Conservation (phyloP, 345 rosid species). For the Corchorus capsularis region DNA sequence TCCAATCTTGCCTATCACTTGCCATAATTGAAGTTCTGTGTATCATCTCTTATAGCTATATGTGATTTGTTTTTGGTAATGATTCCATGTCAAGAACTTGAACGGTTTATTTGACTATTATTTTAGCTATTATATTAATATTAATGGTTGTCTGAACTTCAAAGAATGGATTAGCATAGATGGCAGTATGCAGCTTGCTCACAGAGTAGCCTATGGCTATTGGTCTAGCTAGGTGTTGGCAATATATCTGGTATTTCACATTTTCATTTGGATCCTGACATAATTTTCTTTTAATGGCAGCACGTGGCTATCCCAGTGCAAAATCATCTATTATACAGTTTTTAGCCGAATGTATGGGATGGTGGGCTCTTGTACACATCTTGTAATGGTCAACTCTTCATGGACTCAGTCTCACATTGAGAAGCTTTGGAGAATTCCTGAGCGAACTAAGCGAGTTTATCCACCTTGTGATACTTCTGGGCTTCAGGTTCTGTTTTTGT, state of each 20-base stretch:
- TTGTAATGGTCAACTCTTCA: slow-evolving; percentile 95
- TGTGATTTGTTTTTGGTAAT: not conserved
- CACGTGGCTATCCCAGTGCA: slow-evolving; percentile 73
- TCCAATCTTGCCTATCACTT: not conserved
- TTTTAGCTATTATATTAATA: not conserved
- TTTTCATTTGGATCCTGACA: slow-evolving; percentile 14
- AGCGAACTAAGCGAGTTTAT: slow-evolving; percentile 69
- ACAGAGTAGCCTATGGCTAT: not conserved
- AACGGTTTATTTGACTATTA: not conserved
- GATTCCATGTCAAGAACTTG: not conserved
- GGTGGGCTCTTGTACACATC: slow-evolving; percentile 83
- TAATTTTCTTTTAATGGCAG: slow-evolving; percentile 42
- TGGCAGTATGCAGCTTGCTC: slow-evolving; percentile 2
- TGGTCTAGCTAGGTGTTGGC: not conserved
- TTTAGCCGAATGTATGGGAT: slow-evolving; percentile 89
- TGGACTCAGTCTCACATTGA: slow-evolving; percentile 90
- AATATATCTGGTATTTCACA: not conserved
- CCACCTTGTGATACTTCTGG: slow-evolving; percentile 97
- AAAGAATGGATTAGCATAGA: not conserved
- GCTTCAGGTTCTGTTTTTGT: slow-evolving; percentile 63
- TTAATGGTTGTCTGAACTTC: not conserved
- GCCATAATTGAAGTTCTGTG: not conserved
- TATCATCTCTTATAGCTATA: not conserved
- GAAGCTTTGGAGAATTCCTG: slow-evolving; percentile 77
- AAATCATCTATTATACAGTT: slow-evolving; percentile 66